These are phyloP conservation scores for Catunica adiposa DNA, from an alignment of 2,329 filamentous ascomycete species.

Conservation along the genomic window DNA sequence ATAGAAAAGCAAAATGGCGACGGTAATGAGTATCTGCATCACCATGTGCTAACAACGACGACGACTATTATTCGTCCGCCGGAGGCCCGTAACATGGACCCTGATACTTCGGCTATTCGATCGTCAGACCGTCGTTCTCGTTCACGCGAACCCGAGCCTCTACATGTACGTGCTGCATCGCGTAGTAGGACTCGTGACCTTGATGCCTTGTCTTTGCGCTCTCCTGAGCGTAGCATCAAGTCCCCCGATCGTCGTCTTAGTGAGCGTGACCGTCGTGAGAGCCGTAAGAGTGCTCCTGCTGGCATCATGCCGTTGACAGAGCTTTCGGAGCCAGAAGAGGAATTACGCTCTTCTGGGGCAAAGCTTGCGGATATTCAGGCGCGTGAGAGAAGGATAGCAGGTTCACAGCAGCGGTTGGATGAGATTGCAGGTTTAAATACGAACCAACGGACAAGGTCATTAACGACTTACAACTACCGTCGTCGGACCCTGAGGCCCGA, in stretches of 20 bases:
- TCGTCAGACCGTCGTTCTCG: constrained; percentile 3
- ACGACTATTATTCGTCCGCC: constrained; percentile 12
- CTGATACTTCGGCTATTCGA: not conserved
- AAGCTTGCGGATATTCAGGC: constrained; percentile 33
- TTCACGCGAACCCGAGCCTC: constrained; percentile 2
- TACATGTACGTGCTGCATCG: constrained; percentile 3
- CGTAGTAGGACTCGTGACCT: constrained; percentile 8
- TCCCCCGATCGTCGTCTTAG: constrained; percentile 7
- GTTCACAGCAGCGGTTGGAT: constrained; percentile 23
- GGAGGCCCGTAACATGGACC: constrained; percentile 1
- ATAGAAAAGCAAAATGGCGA: constrained; percentile 18
- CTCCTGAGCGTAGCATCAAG: not conserved
- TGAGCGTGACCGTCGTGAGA: constrained; percentile 11
- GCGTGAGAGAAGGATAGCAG: constrained; percentile 20
- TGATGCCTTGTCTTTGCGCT: constrained; percentile 3
- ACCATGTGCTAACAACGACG: constrained; percentile 13
- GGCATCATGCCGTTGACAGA: constrained; percentile 8
- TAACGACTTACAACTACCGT: constrained; percentile 7
- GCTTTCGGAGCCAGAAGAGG: constrained; percentile 11
- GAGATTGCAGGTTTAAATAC: constrained; percentile 37
- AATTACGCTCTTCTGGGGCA: constrained; percentile 15
- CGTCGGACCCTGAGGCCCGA: constrained; percentile 1
- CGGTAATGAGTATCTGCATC: constrained; percentile 12
- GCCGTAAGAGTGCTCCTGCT: constrained; percentile 10
- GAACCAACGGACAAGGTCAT: constrained; percentile 6